These are phyloP conservation scores for Ramaria sp. DNA, from an alignment of 768 basidiomycete genomes.

Conservation along the genomic window DNA sequence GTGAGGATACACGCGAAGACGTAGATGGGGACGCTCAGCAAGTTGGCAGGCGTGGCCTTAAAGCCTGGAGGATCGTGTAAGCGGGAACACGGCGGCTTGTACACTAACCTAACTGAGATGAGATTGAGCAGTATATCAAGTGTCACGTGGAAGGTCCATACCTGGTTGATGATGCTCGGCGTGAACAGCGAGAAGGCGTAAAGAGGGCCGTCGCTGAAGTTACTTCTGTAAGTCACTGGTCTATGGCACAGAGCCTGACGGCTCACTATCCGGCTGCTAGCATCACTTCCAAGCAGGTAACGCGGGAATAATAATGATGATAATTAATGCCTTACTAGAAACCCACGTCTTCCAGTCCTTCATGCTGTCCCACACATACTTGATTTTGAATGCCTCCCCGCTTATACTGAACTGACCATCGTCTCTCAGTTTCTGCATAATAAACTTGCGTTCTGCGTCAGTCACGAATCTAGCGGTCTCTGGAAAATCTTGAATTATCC, in stretches of 20 bases:
- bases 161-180: slow-evolving; percentile 67
- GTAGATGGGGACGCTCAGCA: slow-evolving; percentile 72
- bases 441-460: slow-evolving; percentile 56
- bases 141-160: slow-evolving; percentile 25
- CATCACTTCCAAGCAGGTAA: not conserved
- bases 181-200: slow-evolving; percentile 74
- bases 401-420: slow-evolving; percentile 67
- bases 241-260: not conserved
- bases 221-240: slow-evolving; percentile 5
- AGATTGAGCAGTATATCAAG: no score
- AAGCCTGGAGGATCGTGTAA: slow-evolving; percentile 45
- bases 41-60: slow-evolving; percentile 53
- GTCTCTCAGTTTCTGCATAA: slow-evolving; percentile 52
- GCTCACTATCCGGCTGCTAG: slow-evolving; percentile 6
- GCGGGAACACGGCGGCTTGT: slow-evolving; percentile 34
- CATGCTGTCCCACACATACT: slow-evolving; percentile 48
- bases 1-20: slow-evolving; percentile 67
- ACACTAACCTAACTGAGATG: not conserved
- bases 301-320: not conserved
- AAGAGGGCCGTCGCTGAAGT: slow-evolving; percentile 44
- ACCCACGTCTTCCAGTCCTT: slow-evolving; percentile 60
- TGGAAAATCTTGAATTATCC: slow-evolving; percentile 75
- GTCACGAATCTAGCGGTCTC: slow-evolving; percentile 69
- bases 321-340: no score
- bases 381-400: slow-evolving; percentile 48